A percentile compares a stretch with the other conserved stretches of the same genome.
phyloP scores from a whole-genome alignment of 2,329 filamentous ascomycete genomes.

The Monosporascus sp. region DNA sequence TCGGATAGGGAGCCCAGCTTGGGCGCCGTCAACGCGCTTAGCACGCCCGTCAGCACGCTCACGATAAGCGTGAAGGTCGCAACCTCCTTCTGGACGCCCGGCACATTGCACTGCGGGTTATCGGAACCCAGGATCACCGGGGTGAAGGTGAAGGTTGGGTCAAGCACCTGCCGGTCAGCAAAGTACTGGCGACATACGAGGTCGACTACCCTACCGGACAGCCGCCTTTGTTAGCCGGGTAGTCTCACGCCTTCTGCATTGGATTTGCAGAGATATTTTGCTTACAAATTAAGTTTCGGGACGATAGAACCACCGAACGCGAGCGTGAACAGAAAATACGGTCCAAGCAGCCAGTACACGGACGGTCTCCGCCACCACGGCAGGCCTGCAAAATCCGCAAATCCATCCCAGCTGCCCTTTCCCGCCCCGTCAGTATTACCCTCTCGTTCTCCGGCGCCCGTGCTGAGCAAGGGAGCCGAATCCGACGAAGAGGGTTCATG shows the following conservation, averaged over 20 bases:
- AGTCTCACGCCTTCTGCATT: no score
- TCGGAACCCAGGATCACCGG: slow-evolving; percentile 63
- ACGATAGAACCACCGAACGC: slow-evolving; percentile 84
- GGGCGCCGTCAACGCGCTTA: slow-evolving; percentile 78
- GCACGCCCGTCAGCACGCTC: slow-evolving; percentile 66
- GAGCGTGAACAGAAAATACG: slow-evolving; percentile 75
- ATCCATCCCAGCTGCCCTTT: slow-evolving; percentile 40
- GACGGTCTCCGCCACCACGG: slow-evolving; percentile 61
- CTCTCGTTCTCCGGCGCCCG: slow-evolving; percentile 16
- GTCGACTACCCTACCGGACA: slow-evolving; percentile 56
- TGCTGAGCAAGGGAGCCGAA: slow-evolving; percentile 33
- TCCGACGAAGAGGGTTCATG: slow-evolving; percentile 24
- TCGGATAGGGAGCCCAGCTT: slow-evolving; percentile 83
- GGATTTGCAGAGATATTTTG: no score
- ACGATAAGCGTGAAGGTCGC: slow-evolving; percentile 74
- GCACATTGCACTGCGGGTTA: slow-evolving; percentile 74
- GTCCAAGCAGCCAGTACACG: slow-evolving; percentile 76
- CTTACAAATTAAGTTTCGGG: slow-evolving; percentile 75
- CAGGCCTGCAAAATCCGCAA: slow-evolving; percentile 53
- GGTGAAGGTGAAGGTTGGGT: slow-evolving; percentile 55
- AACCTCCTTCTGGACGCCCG: slow-evolving; percentile 71
- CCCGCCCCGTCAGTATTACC: slow-evolving; percentile 10
- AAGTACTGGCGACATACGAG: slow-evolving; percentile 83
- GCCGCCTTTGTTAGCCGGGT: background rate
- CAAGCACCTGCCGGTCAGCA: slow-evolving; percentile 53